Conservation (phyloP, 352 stramenopile genomes). For the Stramenopiles sp. region DNA sequence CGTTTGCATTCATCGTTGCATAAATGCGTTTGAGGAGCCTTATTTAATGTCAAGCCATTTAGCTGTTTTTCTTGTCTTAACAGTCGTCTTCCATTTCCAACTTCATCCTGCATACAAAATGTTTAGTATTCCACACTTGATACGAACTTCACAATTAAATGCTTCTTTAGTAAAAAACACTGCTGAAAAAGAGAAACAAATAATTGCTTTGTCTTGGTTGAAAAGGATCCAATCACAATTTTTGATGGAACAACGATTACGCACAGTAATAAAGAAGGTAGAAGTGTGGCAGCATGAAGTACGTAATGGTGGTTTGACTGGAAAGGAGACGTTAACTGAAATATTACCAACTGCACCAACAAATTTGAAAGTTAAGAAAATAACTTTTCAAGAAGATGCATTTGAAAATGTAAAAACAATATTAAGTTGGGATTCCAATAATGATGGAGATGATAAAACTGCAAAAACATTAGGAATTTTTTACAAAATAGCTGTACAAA, state of each 20-base stretch:
- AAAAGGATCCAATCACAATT: neutral
- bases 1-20: neutral
- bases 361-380: neutral
- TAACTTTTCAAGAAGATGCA: neutral
- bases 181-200: neutral
- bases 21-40: neutral
- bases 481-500: neutral
- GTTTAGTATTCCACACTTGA: neutral
- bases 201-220: neutral
- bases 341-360: neutral
- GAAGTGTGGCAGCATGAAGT: neutral
- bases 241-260: neutral
- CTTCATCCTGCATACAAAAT: neutral
- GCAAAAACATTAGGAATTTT: neutral
- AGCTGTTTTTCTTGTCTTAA: neutral
- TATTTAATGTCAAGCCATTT: neutral
- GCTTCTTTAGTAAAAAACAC: neutral
- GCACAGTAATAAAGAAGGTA: neutral
- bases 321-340: neutral
- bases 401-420: neutral
- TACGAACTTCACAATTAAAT: neutral
- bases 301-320: neutral
- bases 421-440: neutral
- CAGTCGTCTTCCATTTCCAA: neutral
- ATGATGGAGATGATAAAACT: neutral